Conservation (phyloP, 1,139 yeast species). For the Suhomyces taliae region DNA sequence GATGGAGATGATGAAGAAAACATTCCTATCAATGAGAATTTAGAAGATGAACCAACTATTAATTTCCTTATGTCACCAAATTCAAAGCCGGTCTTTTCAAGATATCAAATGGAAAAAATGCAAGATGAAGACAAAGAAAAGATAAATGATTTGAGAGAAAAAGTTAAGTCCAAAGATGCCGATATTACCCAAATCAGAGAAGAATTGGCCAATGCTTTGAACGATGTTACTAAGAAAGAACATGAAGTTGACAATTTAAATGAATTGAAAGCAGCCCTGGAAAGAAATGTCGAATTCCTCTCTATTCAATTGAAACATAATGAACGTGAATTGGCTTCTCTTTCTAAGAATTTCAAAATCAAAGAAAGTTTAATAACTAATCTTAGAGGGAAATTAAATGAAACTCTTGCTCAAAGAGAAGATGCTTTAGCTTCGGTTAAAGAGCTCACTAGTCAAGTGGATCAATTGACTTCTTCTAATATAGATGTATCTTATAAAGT, state of each 20-base stretch:
- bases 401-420: constrained; percentile 6
- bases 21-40: constrained; percentile 7
- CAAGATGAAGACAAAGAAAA: constrained; percentile 25
- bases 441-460: constrained; percentile 7
- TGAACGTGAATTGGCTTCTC: constrained; percentile 32
- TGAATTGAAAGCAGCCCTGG: constrained; percentile 21
- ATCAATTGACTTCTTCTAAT: constrained; percentile 14
- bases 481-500: constrained; percentile 15
- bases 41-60: constrained; percentile 29
- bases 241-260: constrained; percentile 19
- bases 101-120: constrained; percentile 31
- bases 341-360: constrained; percentile 27
- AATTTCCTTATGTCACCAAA: constrained; percentile 36
- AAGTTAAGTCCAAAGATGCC: constrained; percentile 7
- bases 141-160: constrained; percentile 11
- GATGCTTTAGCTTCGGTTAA: constrained; percentile 4
- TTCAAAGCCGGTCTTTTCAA: constrained; percentile 39
- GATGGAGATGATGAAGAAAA: constrained; percentile 14
- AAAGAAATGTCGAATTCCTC: constrained; percentile 27
- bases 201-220: constrained; percentile 3
- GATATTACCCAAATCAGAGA: constrained; percentile 1
- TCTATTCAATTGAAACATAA: constrained; percentile 30
- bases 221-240: constrained; percentile 6
- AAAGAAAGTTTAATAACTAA: constrained; percentile 18
- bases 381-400: constrained; percentile 12